A percentile compares a stretch with the other conserved stretches of the same genome.
These are phyloP conservation scores for Aspergillus fischeri DNA, from an alignment of 2,329 filamentous ascomycete species.

Conservation along the genomic window DNA sequence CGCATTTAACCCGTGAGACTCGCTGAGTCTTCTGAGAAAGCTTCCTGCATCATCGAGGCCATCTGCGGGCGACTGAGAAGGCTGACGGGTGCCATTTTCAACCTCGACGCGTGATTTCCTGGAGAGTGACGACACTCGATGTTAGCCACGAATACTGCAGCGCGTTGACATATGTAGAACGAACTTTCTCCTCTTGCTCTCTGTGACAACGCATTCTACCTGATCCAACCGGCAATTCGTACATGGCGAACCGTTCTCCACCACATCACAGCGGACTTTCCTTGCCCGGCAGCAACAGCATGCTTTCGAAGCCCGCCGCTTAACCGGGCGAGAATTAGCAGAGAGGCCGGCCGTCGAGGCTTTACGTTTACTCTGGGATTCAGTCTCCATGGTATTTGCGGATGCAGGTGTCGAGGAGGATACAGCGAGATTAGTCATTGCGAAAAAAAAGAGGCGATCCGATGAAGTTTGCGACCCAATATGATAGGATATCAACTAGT, in stretches of 20 bases:
- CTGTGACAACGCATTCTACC: slow-evolving; percentile 58
- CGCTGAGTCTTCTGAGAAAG: slow-evolving; percentile 25
- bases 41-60: slow-evolving; percentile 30
- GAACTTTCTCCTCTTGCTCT: slow-evolving; percentile 70
- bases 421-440: slow-evolving; percentile 21
- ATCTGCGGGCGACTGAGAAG: slow-evolving; percentile 32
- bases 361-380: slow-evolving; percentile 51
- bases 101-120: slow-evolving; percentile 41
- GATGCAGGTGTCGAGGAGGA: slow-evolving; percentile 16
- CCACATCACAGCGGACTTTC: slow-evolving; percentile 92
- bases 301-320: slow-evolving; percentile 84
- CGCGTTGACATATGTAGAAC: slow-evolving; percentile 19
- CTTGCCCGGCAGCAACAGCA: slow-evolving; percentile 84
- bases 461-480: slow-evolving; percentile 13
- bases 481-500: slow-evolving; percentile 16
- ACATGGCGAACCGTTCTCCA: slow-evolving; percentile 77
- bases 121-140: slow-evolving; percentile 7
- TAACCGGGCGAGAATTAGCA: slow-evolving; percentile 56
- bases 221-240: slow-evolving; percentile 69
- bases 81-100: slow-evolving; percentile 29
- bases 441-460: slow-evolving; percentile 11
- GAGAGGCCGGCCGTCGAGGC: slow-evolving; percentile 54
- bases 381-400: slow-evolving; percentile 20
- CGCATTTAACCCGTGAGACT: slow-evolving; percentile 24
- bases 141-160: slow-evolving; percentile 10